Evolutionary conservation across 345 rosid species (phyloP).

Genomic region (Boechera stricta): DNA sequence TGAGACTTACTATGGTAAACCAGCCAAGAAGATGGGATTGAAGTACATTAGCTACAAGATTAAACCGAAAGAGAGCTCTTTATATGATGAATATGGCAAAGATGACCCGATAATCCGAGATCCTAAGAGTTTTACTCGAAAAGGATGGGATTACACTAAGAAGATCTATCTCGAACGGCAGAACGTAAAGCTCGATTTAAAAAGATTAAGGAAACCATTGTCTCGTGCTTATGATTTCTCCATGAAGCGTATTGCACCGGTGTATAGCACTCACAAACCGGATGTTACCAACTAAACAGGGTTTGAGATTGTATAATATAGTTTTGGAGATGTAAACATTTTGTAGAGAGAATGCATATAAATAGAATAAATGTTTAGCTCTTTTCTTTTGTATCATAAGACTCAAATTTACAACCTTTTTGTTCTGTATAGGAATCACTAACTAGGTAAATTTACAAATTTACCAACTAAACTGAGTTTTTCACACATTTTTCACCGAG

Average conservation of each 20-base stretch:
- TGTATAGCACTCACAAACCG: background rate
- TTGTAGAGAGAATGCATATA: background rate
- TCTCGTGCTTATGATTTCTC: slow-evolving; percentile 55
- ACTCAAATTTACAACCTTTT: background rate
- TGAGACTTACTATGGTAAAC: slow-evolving; percentile 70
- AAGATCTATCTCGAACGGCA: slow-evolving; percentile 72
- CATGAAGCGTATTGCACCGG: background rate
- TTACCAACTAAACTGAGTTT: slow-evolving; percentile 2
- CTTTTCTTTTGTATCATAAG: background rate
- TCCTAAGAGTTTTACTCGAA: slow-evolving; percentile 57
- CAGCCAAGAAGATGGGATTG: slow-evolving; percentile 68
- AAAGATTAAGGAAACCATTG: slow-evolving; percentile 60
- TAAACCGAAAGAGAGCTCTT: slow-evolving; percentile 68
- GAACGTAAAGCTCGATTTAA: slow-evolving; percentile 57
- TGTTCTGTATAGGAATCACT: background rate
- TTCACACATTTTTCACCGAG: background rate
- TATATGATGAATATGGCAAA: slow-evolving; percentile 57
- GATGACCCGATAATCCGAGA: slow-evolving; percentile 64
- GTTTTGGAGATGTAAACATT: background rate
- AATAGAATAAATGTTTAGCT: background rate
- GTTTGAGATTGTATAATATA: background rate
- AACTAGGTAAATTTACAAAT: background rate
- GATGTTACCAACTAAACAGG: background rate
- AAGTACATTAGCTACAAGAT: slow-evolving; percentile 67
- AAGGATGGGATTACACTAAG: slow-evolving; percentile 84